Percentiles rank a stretch among this genome's conserved stretches.
Evolutionary conservation across 768 basidiomycete genomes (phyloP).

Genomic region (Pleurotus tuoliensis): DNA sequence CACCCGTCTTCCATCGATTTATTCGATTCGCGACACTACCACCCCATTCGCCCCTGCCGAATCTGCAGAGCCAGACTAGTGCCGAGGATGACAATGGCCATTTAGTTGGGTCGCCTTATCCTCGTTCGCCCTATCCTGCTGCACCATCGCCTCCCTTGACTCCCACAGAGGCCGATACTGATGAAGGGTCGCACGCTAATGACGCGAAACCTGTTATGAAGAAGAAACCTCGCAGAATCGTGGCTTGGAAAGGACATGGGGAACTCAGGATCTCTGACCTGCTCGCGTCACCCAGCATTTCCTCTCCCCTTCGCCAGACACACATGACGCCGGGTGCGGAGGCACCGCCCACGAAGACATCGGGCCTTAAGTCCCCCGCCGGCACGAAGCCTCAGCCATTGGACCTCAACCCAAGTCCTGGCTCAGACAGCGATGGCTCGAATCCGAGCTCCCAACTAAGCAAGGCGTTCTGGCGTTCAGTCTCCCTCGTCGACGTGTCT

Average conservation of each 20-base stretch:
- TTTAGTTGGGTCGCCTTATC: conserved; percentile 20
- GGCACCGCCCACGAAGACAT: conserved; percentile 22
- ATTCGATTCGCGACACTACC: conserved; percentile 5
- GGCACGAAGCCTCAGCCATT: conserved; percentile 21
- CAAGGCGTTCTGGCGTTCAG: conserved; percentile 43
- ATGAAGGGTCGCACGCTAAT: conserved; percentile 4
- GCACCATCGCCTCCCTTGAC: conserved; percentile 14
- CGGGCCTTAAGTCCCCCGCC: conserved; percentile 21
- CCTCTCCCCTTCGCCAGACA: conserved; percentile 15
- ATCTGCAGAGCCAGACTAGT: conserved; percentile 3
- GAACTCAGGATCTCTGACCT: conserved; percentile 5
- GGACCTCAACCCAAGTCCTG: conserved; percentile 11
- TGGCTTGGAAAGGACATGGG: conserved; percentile 7
- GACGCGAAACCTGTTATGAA: conserved; percentile 6
- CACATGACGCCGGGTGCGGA: conserved; percentile 13
- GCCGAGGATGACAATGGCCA: background rate
- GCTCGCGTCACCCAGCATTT: conserved; percentile 15
- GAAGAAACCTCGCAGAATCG: conserved; percentile 7
- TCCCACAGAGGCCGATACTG: conserved; percentile 6
- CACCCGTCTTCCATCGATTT: background rate
- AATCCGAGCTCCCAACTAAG: conserved; percentile 22
- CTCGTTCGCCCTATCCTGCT: conserved; percentile 40
- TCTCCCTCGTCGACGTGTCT: conserved; percentile 28
- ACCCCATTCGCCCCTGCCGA: conserved; percentile 10
- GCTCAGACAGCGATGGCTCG: conserved; percentile 3